A percentile compares a stretch with the other conserved stretches of the same genome.
phyloP scores from a whole-genome alignment of 768 basidiomycete genomes.

The Lentinula guzmanii region DNA sequence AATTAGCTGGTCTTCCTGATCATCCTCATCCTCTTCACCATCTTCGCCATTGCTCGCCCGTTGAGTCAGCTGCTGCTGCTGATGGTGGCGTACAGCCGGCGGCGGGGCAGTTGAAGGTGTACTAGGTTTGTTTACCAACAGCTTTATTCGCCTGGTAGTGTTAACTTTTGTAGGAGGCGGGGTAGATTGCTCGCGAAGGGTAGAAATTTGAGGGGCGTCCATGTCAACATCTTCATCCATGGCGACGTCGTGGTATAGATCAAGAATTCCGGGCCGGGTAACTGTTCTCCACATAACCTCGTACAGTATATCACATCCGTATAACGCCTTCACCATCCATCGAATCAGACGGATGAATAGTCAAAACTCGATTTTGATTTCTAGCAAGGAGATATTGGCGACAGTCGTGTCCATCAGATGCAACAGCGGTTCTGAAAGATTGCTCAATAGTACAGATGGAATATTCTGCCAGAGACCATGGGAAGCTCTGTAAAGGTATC shows the following conservation, averaged over 20 bases:
- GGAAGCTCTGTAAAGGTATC: too few species aligned
- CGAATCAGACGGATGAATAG: too few species aligned
- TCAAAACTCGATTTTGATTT: too few species aligned
- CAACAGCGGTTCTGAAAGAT: too few species aligned
- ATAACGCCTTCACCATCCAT: too few species aligned
- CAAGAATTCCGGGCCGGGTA: too few species aligned
- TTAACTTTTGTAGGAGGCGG: conserved; percentile 48
- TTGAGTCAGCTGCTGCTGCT: conserved; percentile 6
- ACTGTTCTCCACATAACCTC: too few species aligned
- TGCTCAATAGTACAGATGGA: too few species aligned
- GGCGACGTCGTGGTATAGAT: conserved; percentile 9
- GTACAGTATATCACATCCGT: too few species aligned
- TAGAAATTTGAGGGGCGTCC: conserved; percentile 83
- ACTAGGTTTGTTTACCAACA: conserved; percentile 27
- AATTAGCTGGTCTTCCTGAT: conserved; percentile 76
- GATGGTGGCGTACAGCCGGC: conserved; percentile 14
- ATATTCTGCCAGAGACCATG: too few species aligned
- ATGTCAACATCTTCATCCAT: conserved; percentile 52
- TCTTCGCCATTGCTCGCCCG: conserved; percentile 33
- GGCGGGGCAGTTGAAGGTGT: conserved; percentile 9
- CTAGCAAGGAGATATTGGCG: too few species aligned
- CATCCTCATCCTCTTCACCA: conserved; percentile 58
- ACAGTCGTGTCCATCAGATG: too few species aligned
- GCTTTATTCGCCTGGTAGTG: conserved; percentile 43
- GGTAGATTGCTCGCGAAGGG: conserved; percentile 64